Conservation (phyloP, 192 early-diverging fungal species). For the Backusella tarrabulga region DNA sequence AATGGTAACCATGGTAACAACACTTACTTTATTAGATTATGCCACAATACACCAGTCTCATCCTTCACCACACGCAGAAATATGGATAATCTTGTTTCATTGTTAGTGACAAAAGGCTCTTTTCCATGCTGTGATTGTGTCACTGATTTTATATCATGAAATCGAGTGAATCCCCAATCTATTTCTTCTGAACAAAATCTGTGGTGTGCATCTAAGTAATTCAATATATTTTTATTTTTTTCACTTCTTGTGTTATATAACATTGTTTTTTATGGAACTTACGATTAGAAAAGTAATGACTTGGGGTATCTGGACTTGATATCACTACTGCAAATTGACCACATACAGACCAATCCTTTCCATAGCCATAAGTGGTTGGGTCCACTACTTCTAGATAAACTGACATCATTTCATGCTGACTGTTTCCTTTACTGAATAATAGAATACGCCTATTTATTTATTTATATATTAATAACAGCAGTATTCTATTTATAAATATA, state of each 20-base stretch:
- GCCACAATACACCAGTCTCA: conserved; percentile 91
- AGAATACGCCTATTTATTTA: conserved; percentile 71
- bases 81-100: conserved; percentile 64
- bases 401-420: conserved; percentile 63
- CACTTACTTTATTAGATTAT: conserved; percentile 82
- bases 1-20: no score
- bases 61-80: conserved; percentile 81
- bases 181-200: conserved; percentile 77
- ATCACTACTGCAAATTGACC: conserved; percentile 79
- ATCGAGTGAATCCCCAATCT: conserved; percentile 95
- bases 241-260: no score
- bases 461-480: neutral
- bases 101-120: conserved; percentile 62
- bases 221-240: no score
- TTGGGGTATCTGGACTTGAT: conserved; percentile 70
- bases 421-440: conserved; percentile 89
- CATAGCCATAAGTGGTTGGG: conserved; percentile 44
- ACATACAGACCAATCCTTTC: conserved; percentile 74
- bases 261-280: conserved; percentile 13
- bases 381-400: conserved; percentile 79
- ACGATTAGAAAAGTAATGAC: conserved; percentile 48
- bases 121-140: conserved; percentile 11
- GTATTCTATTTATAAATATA: neutral
- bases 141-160: conserved; percentile 59
- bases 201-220: conserved; percentile 61